phyloP scores from a whole-genome alignment of 805 yeast genomes.

The Saccharomycopsis sp. region DNA sequence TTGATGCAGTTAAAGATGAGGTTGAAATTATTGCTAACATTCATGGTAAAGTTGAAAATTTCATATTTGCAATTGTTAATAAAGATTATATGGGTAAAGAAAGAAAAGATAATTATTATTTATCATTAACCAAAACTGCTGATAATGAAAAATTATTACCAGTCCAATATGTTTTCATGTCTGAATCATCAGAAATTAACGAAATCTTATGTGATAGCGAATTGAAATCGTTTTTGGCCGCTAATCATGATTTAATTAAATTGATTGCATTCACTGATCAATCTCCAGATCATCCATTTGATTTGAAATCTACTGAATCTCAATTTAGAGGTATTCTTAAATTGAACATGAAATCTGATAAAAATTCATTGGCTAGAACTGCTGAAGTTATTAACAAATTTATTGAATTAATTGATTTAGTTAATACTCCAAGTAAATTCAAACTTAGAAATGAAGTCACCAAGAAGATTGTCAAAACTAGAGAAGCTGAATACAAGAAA shows the following conservation, averaged over 20 bases:
- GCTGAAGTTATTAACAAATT: constrained; percentile 46
- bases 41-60: constrained; percentile 39
- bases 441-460: constrained; percentile 67
- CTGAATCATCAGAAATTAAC: constrained; percentile 78
- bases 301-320: constrained; percentile 44
- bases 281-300: constrained; percentile 65
- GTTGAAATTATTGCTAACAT: constrained; percentile 57
- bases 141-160: constrained; percentile 68
- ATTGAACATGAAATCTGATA: constrained; percentile 42
- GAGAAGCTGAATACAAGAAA: constrained; percentile 68
- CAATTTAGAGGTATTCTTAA: constrained; percentile 47
- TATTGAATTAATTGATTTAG: constrained; percentile 52
- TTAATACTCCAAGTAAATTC: constrained; percentile 41
- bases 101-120: constrained; percentile 71
- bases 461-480: constrained; percentile 68
- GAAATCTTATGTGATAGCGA: constrained; percentile 47
- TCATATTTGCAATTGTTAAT: constrained; percentile 77
- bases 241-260: constrained; percentile 38
- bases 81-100: constrained; percentile 72
- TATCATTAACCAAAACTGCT: constrained; percentile 76
- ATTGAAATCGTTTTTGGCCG: constrained; percentile 39
- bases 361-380: constrained; percentile 43
- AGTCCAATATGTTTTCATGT: constrained; percentile 73
- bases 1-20: constrained; percentile 50
- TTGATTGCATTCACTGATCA: constrained; percentile 81